These are phyloP conservation scores for Salvia sclarea DNA, from an alignment of 305 asterid species.

Conservation along the genomic window DNA sequence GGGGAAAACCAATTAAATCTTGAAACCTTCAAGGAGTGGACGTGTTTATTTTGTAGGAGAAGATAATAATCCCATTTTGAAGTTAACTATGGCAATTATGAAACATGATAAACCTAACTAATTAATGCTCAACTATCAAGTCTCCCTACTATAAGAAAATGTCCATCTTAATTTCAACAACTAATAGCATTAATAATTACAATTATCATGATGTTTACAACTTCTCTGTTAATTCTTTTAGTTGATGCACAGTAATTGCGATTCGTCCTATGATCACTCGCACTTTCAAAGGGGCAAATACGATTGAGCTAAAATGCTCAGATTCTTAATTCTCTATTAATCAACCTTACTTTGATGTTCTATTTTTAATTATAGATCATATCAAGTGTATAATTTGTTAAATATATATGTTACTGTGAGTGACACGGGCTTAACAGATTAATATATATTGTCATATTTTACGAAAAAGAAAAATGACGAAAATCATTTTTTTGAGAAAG, in stretches of 20 bases:
- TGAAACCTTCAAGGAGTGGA: constrained; percentile 25
- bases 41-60: neutral
- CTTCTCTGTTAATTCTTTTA: too few species aligned
- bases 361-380: too few species aligned
- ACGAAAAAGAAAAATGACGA: too few species aligned
- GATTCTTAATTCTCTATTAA: neutral
- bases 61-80: constrained; percentile 38
- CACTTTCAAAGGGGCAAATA: too few species aligned
- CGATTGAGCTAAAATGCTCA: too few species aligned
- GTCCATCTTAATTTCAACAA: neutral
- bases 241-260: too few species aligned
- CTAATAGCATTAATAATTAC: constrained; percentile 16
- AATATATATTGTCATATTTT: too few species aligned
- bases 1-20: constrained; percentile 28
- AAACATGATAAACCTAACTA: constrained; percentile 44
- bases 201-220: neutral
- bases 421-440: too few species aligned
- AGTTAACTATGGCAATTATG: constrained; percentile 42
- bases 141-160: constrained; percentile 1
- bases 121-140: constrained; percentile 35
- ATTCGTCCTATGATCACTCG: too few species aligned
- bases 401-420: too few species aligned
- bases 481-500: too few species aligned
- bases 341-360: neutral
- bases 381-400: too few species aligned